Conservation (phyloP, 140 eudicot species). For the Anethum foeniculum region DNA sequence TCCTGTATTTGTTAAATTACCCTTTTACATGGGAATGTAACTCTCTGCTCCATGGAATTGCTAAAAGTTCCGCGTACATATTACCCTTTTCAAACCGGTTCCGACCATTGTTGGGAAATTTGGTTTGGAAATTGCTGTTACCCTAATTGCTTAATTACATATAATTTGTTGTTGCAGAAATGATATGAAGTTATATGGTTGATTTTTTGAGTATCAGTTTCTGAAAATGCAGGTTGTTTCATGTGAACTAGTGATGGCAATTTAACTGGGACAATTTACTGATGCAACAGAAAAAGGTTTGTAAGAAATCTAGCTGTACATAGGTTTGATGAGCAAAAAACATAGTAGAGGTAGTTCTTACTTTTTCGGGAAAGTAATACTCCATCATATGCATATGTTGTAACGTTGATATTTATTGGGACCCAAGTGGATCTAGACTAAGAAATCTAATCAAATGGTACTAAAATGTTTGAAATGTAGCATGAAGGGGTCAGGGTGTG, state of each 20-base stretch:
- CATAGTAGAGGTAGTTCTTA: not conserved
- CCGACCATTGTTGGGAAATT: not conserved
- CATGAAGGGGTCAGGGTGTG: not conserved
- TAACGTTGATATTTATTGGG: not conserved
- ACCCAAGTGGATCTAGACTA: slow-evolving; percentile 7
- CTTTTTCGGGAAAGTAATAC: not conserved
- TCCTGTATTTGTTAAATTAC: not conserved
- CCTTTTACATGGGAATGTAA: not conserved
- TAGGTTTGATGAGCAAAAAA: not conserved
- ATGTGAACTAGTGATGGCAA: not conserved
- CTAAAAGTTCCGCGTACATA: not conserved
- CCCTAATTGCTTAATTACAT: not conserved
- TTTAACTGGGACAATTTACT: not conserved
- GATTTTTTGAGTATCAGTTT: not conserved
- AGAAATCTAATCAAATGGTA: slow-evolving; percentile 4
- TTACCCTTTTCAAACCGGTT: not conserved
- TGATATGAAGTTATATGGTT: not conserved
- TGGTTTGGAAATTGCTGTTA: not conserved
- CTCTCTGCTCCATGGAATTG: not conserved
- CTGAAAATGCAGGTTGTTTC: slow-evolving; percentile 8
- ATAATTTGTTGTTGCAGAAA: not conserved
- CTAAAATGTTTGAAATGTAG: not conserved
- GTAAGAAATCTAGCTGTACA: not conserved
- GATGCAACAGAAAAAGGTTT: not conserved
- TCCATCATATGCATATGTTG: not conserved